Evolutionary conservation across 1,139 yeast genomes (phyloP).

Genomic region (Pichia kudriavzevii): DNA sequence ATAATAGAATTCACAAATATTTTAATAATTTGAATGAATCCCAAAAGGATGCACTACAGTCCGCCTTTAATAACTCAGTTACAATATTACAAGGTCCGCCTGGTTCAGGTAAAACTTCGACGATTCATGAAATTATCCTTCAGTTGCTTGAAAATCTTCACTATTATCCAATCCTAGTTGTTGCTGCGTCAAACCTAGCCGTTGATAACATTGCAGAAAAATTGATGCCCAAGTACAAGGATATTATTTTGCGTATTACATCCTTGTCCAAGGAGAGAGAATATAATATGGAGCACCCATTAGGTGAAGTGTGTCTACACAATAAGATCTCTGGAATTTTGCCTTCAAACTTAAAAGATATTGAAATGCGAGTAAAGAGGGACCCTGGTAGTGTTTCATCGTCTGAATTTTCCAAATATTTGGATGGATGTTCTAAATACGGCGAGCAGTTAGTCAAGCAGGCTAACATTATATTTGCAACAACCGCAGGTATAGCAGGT

Average conservation of each 20-base stretch:
- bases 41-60: conserved; percentile 60
- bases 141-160: conserved; percentile 40
- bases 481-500: conserved; percentile 68
- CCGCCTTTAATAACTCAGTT: conserved; percentile 57
- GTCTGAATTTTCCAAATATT: conserved; percentile 34
- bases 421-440: conserved; percentile 37
- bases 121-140: conserved; percentile 69
- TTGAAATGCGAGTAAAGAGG: conserved; percentile 32
- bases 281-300: conserved; percentile 47
- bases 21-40: conserved; percentile 50
- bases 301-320: conserved; percentile 56
- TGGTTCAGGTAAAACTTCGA: conserved; percentile 96
- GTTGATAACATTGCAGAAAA: conserved; percentile 73
- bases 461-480: conserved; percentile 63
- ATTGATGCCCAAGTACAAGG: conserved; percentile 41
- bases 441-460: conserved; percentile 48
- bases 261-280: conserved; percentile 56
- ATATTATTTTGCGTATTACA: conserved; percentile 51
- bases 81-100: conserved; percentile 95
- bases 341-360: conserved; percentile 38
- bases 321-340: conserved; percentile 48
- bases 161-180: conserved; percentile 53
- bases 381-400: conserved; percentile 25
- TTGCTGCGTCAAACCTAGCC: conserved; percentile 71
- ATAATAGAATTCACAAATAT: conserved; percentile 41